phyloP scores from a whole-genome alignment of 2,329 filamentous ascomycete genomes.

The Gliomastix tumulicola region DNA sequence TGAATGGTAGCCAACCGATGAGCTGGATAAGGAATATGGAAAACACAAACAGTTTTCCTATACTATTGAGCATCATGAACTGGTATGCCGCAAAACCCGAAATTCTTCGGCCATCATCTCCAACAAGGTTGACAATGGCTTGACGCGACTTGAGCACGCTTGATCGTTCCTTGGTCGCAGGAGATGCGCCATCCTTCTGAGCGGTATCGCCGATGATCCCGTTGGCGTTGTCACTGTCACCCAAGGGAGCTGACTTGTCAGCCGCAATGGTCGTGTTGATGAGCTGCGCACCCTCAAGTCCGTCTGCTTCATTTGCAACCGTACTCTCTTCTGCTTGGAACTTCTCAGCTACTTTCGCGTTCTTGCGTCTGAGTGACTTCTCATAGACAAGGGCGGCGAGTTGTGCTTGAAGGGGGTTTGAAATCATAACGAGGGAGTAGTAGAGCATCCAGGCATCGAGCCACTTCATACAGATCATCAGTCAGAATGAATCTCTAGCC shows the following conservation, averaged over 20 bases:
- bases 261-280: no score
- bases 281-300: not conserved
- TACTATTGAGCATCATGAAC: conserved; percentile 54
- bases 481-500: not conserved
- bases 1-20: conserved; percentile 64
- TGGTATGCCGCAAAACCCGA: conserved; percentile 62
- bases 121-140: conserved; percentile 69
- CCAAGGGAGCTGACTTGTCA: conserved; percentile 10
- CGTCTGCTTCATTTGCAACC: conserved; percentile 20
- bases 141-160: conserved; percentile 46
- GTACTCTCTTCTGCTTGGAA: conserved; percentile 24
- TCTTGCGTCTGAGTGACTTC: conserved; percentile 71
- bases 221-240: conserved; percentile 5
- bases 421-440: conserved; percentile 55
- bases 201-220: conserved; percentile 6
- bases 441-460: conserved; percentile 62
- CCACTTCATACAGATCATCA: conserved; percentile 27
- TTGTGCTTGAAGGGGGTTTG: conserved; percentile 61
- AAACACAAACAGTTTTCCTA: conserved; percentile 58
- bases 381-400: conserved; percentile 67
- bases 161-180: conserved; percentile 21
- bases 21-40: conserved; percentile 60
- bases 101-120: conserved; percentile 66
- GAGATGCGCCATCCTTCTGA: conserved; percentile 28
- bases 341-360: conserved; percentile 55